Evolutionary conservation across 495 filamentous ascomycete species (phyloP), one percentile per base, ranked within the genome.

Genomic region (Xylaria bambusicola): DNA sequence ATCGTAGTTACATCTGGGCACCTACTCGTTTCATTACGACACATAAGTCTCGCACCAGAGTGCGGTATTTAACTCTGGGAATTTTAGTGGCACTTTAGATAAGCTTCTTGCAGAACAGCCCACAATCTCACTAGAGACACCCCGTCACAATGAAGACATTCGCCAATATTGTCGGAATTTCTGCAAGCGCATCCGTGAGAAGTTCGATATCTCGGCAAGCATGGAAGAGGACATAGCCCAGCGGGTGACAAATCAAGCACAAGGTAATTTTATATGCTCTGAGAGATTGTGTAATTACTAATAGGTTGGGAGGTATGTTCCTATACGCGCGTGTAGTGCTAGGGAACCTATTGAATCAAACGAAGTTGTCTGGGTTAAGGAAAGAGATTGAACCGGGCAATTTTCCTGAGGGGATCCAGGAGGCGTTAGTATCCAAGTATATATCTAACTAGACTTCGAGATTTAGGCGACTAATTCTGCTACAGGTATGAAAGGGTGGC

Each of bases 291-390:
- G n/a, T n/a, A n/a, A 2, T 4, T 36, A 31, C 49, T 52, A 24
- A 52, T 24, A 3, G 4, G 13, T n/a, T 38, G 3, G 2, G 2
- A 60, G 50, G 58, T 2, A 60, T 60, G 58, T 60, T 60, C 10
- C 31, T 60, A 29, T 60, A 60, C 29, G 58, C 58, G 2, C 48
- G 50, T 45, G 50, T 60, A 0, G 58, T 60, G 13, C 8, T 60
- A 31, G 49, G 42, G 10, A 60, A 60, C 17, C 58, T 60, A 3
- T 21, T 45, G 27, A 46, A 29, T 6, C 58, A 60, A 27, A 52
- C 49, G 6, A 18, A 29, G 17, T 31, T 13, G 13, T 23, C 49
- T 17, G 12, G 49, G 2, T 31, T 52, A 2, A 52, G 7, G 20
- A 1, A 52, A 17, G 49, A 52, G 49, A 13, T 52, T 15, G 31